phyloP scores from a whole-genome alignment of 1,284 basidiomycete genomes.

The Athelia psychrophila region DNA sequence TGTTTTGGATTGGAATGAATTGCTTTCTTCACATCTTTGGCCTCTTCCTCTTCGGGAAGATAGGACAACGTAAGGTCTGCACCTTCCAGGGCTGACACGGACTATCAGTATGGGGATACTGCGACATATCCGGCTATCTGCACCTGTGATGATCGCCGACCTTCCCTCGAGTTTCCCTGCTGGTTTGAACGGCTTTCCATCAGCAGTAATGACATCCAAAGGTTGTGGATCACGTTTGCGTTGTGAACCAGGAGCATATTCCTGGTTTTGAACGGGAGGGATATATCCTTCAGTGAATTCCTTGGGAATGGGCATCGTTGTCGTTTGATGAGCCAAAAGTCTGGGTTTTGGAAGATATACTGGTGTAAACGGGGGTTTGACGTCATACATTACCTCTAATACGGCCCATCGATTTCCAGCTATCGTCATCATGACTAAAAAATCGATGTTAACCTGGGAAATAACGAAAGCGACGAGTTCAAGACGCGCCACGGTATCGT shows the following conservation, averaged over 20 bases:
- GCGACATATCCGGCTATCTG: slow-evolving; percentile 48
- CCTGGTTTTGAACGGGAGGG: not conserved
- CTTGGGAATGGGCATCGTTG: not conserved
- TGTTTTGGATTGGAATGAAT: slow-evolving; percentile 32
- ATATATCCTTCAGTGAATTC: not conserved
- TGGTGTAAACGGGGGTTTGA: no score
- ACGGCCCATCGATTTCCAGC: no score
- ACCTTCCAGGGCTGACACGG: slow-evolving; percentile 48
- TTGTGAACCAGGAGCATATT: not conserved
- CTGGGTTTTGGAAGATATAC: no score
- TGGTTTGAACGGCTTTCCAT: slow-evolving; percentile 41
- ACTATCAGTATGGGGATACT: slow-evolving; percentile 11
- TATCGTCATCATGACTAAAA: no score
- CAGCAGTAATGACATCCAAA: slow-evolving; percentile 45
- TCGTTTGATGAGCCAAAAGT: not conserved
- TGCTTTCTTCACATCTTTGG: slow-evolving; percentile 32
- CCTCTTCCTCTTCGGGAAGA: slow-evolving; percentile 48
- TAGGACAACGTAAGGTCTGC: slow-evolving; percentile 53
- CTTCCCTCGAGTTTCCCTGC: slow-evolving; percentile 43
- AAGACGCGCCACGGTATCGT: no score
- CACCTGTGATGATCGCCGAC: slow-evolving; percentile 47
- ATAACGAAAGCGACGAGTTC: no score
- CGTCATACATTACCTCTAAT: no score
- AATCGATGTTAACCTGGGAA: no score
- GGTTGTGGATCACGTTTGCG: slow-evolving; percentile 33